Conservation (phyloP, 768 basidiomycete genomes). For the Suillus clintonianus region DNA sequence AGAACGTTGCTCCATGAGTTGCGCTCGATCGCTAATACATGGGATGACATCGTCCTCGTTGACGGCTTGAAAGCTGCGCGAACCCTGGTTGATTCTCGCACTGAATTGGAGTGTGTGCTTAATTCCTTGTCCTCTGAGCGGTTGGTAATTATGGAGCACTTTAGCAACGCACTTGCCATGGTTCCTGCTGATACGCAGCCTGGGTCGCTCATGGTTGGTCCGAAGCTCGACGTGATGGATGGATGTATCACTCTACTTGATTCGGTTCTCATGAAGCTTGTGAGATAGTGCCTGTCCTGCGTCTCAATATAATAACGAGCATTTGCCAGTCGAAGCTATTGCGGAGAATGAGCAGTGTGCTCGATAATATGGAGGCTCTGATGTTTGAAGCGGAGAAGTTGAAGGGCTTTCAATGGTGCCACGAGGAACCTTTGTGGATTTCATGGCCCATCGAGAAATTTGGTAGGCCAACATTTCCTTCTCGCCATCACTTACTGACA, state of each 20-base stretch:
- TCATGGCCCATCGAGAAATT: conserved; percentile 85
- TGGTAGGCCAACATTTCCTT: conserved; percentile 39
- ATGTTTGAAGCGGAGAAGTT: conserved; percentile 68
- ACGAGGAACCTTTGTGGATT: conserved; percentile 73
- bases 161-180: conserved; percentile 65
- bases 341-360: conserved; percentile 57
- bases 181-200: conserved; percentile 56
- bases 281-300: conserved; percentile 35
- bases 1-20: conserved; percentile 70
- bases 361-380: conserved; percentile 67
- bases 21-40: conserved; percentile 60
- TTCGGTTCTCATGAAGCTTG: conserved; percentile 61
- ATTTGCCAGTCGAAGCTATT: conserved; percentile 66
- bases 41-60: conserved; percentile 80
- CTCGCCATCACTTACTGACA: not conserved
- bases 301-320: not conserved
- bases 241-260: conserved; percentile 61
- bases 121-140: not conserved
- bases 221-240: conserved; percentile 71
- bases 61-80: conserved; percentile 81
- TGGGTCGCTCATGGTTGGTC: conserved; percentile 57
- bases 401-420: conserved; percentile 74
- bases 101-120: conserved; percentile 76
- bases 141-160: not conserved
- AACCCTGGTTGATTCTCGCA: conserved; percentile 73